Evolutionary conservation across 768 basidiomycete species (phyloP), one percentile per base, ranked within the genome.

Genomic region (Russula earlei): DNA sequence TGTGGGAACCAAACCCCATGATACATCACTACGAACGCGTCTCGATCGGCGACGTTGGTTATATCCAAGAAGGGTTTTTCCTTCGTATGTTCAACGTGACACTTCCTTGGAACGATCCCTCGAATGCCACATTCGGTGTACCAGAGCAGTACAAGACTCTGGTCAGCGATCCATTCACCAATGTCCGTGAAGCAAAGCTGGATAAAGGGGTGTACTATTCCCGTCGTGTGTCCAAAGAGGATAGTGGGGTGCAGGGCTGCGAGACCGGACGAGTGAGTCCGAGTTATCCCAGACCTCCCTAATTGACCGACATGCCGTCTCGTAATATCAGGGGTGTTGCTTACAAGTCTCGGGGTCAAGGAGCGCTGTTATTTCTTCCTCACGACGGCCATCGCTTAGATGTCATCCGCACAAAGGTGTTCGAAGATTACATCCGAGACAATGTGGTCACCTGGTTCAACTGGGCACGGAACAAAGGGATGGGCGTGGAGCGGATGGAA

Each of bases 41-140:
- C 50, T 41, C 45, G 12, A 50, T 61, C 10, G 63, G 60, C 10
- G 63, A 64, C 31, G 63, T 64, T 29, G 63, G 63, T 19, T 64
- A 51, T 33, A 31, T 63, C 6, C 5, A 20, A 2, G 44, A 55
- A 9, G 63, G 63, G 14, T 24, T 24, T 24, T 64, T 63, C 14
- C 20, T 41, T 37, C 54, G 58, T 27, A 53, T 63, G 33, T 63
- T 61, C 56, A 64, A 62, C 12, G 51, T 48, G 11, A 52, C 38
- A 3, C 53, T 47, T 31, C 27, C 36, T 1, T 47, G 45, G 22
- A 6, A 52, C 22, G 1, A 52, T 31, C 42, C 49, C 5, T 52
- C 8, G 3, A 44, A 56, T 37, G 2, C 0, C 12, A 33, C 9
- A 14, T 2, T 45, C 8, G 22, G 42, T 15, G 34, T 12, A 36